Percentiles rank a stretch among this genome's conserved stretches.
Evolutionary conservation across 1,284 basidiomycete genomes (phyloP).

Genomic region (Porogramme epimiltina): DNA sequence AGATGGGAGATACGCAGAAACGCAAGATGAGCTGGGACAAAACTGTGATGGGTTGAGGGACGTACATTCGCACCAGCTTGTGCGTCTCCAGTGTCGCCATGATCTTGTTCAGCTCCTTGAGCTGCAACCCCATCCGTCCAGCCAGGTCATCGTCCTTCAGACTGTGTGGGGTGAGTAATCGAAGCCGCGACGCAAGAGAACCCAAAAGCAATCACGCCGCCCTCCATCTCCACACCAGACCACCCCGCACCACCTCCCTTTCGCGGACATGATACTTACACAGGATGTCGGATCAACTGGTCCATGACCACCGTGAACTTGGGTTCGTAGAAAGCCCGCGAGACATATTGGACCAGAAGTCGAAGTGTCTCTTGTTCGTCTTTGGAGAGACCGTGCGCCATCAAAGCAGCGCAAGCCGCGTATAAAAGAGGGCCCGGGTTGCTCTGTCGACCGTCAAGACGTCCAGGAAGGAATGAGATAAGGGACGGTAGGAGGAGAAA

Average conservation of each 20-base stretch:
- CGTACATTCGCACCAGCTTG: conserved; percentile 82
- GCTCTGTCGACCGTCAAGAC: not conserved
- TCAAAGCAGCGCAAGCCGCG: conserved; percentile 26
- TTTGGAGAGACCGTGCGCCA: conserved; percentile 45
- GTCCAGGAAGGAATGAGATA: not conserved
- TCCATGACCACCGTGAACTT: conserved; percentile 92
- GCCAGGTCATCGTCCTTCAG: conserved; percentile 93
- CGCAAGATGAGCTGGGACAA: not conserved
- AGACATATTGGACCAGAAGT: conserved; percentile 89
- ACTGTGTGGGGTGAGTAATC: conserved; percentile 41
- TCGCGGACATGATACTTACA: conserved; percentile 62
- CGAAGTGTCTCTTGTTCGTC: conserved; percentile 76
- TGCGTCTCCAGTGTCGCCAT: conserved; percentile 87
- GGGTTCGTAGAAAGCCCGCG: conserved; percentile 93
- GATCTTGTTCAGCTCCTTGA: conserved; percentile 94
- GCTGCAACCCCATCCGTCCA: conserved; percentile 82
- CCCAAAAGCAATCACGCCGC: not conserved
- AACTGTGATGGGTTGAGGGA: conserved; percentile 21
- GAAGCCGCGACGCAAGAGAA: not conserved
- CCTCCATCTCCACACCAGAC: conserved; percentile 1
- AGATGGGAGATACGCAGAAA: not conserved
- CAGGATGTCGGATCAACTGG: conserved; percentile 87
- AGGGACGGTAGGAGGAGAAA: not conserved
- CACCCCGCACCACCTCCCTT: not conserved
- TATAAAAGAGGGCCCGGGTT: too few species aligned